Percentiles rank a stretch among this genome's conserved stretches.
phyloP scores from a whole-genome alignment of 2,329 filamentous ascomycete species.

The Trichoderma breve region DNA sequence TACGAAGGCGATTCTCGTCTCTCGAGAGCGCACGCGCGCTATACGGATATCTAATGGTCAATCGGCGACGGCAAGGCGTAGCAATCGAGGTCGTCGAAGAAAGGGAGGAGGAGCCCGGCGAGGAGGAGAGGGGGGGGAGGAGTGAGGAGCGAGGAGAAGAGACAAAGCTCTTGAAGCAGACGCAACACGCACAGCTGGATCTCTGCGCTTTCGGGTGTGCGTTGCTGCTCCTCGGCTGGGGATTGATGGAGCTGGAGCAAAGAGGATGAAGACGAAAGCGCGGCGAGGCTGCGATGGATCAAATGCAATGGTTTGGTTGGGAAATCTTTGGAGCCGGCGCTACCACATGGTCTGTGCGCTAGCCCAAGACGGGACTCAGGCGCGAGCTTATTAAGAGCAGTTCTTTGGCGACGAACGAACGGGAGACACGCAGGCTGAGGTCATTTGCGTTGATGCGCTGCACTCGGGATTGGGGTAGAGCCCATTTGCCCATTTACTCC shows the following conservation, averaged over 20 bases:
- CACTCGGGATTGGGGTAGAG: background rate
- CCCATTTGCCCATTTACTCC: background rate
- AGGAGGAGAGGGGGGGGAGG: background rate
- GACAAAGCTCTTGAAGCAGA: slow-evolving; percentile 10
- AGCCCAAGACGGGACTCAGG: background rate
- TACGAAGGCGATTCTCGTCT: background rate
- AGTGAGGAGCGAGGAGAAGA: background rate
- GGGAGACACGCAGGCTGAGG: background rate
- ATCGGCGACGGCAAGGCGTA: background rate
- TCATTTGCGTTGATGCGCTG: background rate
- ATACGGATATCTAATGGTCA: background rate
- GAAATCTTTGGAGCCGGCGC: slow-evolving; percentile 16
- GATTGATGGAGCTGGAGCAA: background rate
- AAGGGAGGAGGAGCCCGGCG: background rate
- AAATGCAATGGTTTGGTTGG: slow-evolving; percentile 14
- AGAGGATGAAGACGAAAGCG: slow-evolving; percentile 9
- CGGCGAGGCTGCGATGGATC: slow-evolving; percentile 18
- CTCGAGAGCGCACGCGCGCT: background rate
- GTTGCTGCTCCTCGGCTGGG: slow-evolving; percentile 18
- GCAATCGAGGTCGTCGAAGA: background rate
- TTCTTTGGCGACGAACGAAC: background rate
- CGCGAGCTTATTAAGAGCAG: background rate
- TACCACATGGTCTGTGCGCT: slow-evolving; percentile 15
- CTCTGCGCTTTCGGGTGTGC: slow-evolving; percentile 19
- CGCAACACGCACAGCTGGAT: slow-evolving; percentile 10